Evolutionary conservation across 306 rosid species (phyloP).

Genomic region (Luffa aegyptiaca): DNA sequence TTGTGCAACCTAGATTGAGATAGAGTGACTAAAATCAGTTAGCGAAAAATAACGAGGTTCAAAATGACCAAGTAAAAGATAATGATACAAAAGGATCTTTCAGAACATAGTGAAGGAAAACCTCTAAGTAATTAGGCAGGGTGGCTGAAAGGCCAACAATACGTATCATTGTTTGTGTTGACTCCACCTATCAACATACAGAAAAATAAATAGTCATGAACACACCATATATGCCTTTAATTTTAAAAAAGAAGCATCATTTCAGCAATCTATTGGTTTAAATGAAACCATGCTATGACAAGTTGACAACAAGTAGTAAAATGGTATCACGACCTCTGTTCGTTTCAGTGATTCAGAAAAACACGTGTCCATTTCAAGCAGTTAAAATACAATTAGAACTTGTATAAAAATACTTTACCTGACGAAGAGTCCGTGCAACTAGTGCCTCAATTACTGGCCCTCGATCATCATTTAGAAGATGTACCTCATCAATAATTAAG

Average conservation of each 20-base stretch:
- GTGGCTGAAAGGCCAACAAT: conserved; percentile 99
- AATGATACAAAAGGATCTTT: conserved; percentile 12
- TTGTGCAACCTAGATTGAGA: conserved; percentile 67
- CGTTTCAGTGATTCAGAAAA: neutral
- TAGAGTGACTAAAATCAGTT: neutral
- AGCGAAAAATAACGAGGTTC: conserved; percentile 10
- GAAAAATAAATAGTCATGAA: neutral
- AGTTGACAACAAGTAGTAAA: neutral
- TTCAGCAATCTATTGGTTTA: neutral
- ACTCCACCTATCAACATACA: conserved; percentile 61
- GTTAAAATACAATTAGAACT: neutral
- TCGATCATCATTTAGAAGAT: conserved; percentile 91
- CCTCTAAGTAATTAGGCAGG: conserved; percentile 93
- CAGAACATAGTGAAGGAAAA: conserved; percentile 24
- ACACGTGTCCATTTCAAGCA: neutral
- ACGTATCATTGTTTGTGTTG: conserved; percentile 91
- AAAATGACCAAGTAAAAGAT: conserved; percentile 15
- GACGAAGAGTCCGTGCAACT: conserved; percentile 91
- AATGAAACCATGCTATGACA: neutral
- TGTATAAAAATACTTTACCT: conserved; percentile 38
- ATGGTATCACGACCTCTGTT: neutral
- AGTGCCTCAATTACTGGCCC: conserved; percentile 98
- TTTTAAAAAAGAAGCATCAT: neutral
- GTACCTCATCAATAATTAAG: conserved; percentile 93
- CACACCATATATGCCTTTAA: neutral